Conservation (phyloP, 805 yeast species). For the Starmerella gropengiesseri region DNA sequence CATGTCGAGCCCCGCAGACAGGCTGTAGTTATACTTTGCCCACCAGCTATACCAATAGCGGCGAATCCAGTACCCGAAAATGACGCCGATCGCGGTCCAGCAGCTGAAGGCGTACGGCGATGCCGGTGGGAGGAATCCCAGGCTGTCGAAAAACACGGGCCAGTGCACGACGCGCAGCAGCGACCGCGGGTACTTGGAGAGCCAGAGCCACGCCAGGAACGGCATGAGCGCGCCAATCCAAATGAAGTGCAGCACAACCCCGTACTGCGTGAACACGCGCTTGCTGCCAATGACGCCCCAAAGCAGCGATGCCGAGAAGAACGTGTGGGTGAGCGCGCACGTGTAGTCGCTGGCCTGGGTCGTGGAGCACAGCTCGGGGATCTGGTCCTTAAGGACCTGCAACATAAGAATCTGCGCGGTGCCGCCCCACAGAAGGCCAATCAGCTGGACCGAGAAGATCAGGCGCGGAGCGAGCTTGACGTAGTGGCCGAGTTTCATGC, state of each 20-base stretch:
- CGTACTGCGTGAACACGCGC: slow-evolving; percentile 46
- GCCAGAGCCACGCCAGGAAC: slow-evolving; percentile 32
- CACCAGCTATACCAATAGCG: slow-evolving; percentile 55
- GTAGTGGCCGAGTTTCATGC: slow-evolving; percentile 56
- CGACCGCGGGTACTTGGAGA: slow-evolving; percentile 34
- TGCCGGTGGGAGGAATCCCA: slow-evolving; percentile 64
- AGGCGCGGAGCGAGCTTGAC: slow-evolving; percentile 53
- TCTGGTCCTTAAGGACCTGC: slow-evolving; percentile 32
- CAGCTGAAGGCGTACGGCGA: slow-evolving; percentile 56
- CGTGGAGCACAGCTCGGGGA: slow-evolving; percentile 36
- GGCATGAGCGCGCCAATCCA: slow-evolving; percentile 45
- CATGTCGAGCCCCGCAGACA: slow-evolving; percentile 55
- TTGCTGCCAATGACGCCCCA: slow-evolving; percentile 63
- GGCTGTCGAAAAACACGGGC: slow-evolving; percentile 52
- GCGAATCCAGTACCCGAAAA: slow-evolving; percentile 48
- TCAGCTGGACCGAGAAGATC: slow-evolving; percentile 42
- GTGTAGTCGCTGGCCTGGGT: slow-evolving; percentile 38
- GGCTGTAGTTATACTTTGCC: slow-evolving; percentile 61
- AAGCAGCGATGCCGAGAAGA: slow-evolving; percentile 45
- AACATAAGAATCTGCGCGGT: slow-evolving; percentile 36
- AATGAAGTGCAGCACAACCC: slow-evolving; percentile 48
- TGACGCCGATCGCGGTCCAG: slow-evolving; percentile 44
- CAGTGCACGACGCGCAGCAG: slow-evolving; percentile 44
- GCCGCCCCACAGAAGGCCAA: slow-evolving; percentile 38
- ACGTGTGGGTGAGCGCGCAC: slow-evolving; percentile 38